These are phyloP conservation scores for Xylariaceae sp. DNA, from an alignment of 2,329 filamentous ascomycete genomes.

Conservation along the genomic window DNA sequence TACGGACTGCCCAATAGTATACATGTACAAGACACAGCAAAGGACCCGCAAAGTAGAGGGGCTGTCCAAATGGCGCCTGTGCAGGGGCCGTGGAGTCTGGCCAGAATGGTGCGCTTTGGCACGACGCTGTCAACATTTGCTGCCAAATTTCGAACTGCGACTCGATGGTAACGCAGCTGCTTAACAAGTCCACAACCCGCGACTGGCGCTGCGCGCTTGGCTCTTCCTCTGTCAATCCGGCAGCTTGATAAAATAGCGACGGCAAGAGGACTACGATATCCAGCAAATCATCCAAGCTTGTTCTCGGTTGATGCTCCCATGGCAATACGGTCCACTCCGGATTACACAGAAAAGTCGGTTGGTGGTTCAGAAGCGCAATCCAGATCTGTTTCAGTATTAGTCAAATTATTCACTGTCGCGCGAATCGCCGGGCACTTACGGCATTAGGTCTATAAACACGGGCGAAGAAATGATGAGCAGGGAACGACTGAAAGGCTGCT, in stretches of 20 bases:
- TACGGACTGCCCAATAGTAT: slow-evolving; percentile 51
- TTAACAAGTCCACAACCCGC: slow-evolving; percentile 46
- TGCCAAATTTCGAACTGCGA: slow-evolving; percentile 47
- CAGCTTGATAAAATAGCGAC: slow-evolving; percentile 42
- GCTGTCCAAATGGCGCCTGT: slow-evolving; percentile 42
- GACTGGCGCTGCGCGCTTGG: slow-evolving; percentile 40
- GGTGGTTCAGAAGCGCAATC: slow-evolving; percentile 47
- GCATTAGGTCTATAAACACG: slow-evolving; percentile 51
- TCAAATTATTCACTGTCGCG: not conserved
- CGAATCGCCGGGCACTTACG: slow-evolving; percentile 35
- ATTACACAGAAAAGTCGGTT: slow-evolving; percentile 47
- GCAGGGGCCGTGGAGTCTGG: slow-evolving; percentile 24
- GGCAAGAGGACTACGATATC: slow-evolving; percentile 48
- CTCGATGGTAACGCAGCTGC: slow-evolving; percentile 46
- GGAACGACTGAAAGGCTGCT: slow-evolving; percentile 45
- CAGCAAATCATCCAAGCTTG: slow-evolving; percentile 47
- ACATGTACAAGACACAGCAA: slow-evolving; percentile 45
- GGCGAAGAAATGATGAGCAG: slow-evolving; percentile 55
- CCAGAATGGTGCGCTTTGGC: slow-evolving; percentile 37
- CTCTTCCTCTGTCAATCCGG: slow-evolving; percentile 37
- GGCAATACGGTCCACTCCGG: slow-evolving; percentile 50
- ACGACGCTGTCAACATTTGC: slow-evolving; percentile 9
- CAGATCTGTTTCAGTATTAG: slow-evolving; percentile 24
- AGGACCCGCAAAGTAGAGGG: slow-evolving; percentile 43
- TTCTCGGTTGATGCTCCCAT: slow-evolving; percentile 50